phyloP scores from a whole-genome alignment of 1,139 yeast species.

The Hemisphaericaspora lyxosophila region DNA sequence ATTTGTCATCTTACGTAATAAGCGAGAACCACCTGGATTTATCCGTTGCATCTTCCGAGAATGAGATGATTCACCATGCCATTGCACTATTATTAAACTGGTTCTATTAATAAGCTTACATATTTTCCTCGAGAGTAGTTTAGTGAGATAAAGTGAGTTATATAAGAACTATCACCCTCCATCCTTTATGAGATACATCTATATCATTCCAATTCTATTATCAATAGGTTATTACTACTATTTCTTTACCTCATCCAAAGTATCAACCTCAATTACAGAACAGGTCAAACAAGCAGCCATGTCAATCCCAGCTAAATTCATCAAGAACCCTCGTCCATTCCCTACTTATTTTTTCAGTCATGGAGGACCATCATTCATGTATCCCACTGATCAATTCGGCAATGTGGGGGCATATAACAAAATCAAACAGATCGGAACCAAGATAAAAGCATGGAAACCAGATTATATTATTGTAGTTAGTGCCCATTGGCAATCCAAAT shows the following conservation, averaged over 20 bases:
- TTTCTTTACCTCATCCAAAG: background rate
- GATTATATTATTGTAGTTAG: slow-evolving; percentile 64
- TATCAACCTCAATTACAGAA: background rate
- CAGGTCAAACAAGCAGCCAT: too few species aligned
- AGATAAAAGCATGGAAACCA: slow-evolving; percentile 55
- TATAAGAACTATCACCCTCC: too few species aligned
- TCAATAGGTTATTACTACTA: slow-evolving; percentile 4
- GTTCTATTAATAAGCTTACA: too few species aligned
- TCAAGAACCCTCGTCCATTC: slow-evolving; percentile 24
- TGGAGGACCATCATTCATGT: slow-evolving; percentile 78
- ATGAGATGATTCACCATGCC: too few species aligned
- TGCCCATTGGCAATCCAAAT: slow-evolving; percentile 72
- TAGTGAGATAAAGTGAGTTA: too few species aligned
- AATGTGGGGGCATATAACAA: slow-evolving; percentile 61
- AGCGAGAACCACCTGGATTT: too few species aligned
- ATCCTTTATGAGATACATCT: background rate
- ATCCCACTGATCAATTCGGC: slow-evolving; percentile 42
- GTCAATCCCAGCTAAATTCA: slow-evolving; percentile 13
- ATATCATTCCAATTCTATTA: slow-evolving; percentile 2
- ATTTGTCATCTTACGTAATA: background rate
- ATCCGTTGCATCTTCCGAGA: too few species aligned
- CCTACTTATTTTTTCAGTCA: slow-evolving; percentile 73
- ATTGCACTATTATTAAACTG: too few species aligned
- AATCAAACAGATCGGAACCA: slow-evolving; percentile 49
- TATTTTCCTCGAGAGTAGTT: too few species aligned